Percentiles rank a stretch among this genome's conserved stretches.
phyloP scores from a whole-genome alignment of 495 filamentous ascomycete genomes.

The Astrothelium macrocarpum region DNA sequence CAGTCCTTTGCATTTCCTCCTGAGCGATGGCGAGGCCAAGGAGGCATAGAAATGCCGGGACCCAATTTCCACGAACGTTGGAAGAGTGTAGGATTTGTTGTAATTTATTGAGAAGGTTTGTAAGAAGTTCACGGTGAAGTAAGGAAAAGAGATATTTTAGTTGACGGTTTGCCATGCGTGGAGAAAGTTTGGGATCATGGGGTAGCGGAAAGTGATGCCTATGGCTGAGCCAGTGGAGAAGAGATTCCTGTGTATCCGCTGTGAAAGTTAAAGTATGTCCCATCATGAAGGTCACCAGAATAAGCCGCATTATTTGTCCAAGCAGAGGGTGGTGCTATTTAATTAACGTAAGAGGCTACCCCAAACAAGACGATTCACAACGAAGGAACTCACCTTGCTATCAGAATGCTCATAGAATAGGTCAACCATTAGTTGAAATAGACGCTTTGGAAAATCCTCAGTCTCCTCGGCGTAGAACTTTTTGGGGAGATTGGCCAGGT shows the following conservation, averaged over 20 bases:
- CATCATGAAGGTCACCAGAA: constrained; percentile 33
- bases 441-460: constrained; percentile 26
- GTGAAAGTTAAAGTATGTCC: constrained; percentile 29
- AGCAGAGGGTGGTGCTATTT: constrained; percentile 22
- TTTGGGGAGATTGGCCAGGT: neutral
- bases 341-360: neutral
- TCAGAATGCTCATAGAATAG: constrained; percentile 11
- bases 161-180: constrained; percentile 34
- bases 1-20: constrained; percentile 31
- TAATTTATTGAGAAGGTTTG: constrained; percentile 27
- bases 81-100: constrained; percentile 27
- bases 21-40: constrained; percentile 30
- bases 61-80: constrained; percentile 27
- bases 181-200: constrained; percentile 19
- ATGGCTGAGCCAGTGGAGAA: constrained; percentile 20
- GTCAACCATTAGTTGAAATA: constrained; percentile 26
- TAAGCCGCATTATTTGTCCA: constrained; percentile 28
- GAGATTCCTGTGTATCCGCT: constrained; percentile 19
- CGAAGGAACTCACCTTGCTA: neutral
- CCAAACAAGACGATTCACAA: neutral
- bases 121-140: constrained; percentile 23
- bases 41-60: constrained; percentile 28
- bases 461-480: constrained; percentile 18
- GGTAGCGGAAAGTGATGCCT: constrained; percentile 9
- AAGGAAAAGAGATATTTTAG: constrained; percentile 33